A percentile compares a stretch with the other conserved stretches of the same genome.
Evolutionary conservation across 345 rosid genomes (phyloP).

Genomic region (Noccaea bulbosa): DNA sequence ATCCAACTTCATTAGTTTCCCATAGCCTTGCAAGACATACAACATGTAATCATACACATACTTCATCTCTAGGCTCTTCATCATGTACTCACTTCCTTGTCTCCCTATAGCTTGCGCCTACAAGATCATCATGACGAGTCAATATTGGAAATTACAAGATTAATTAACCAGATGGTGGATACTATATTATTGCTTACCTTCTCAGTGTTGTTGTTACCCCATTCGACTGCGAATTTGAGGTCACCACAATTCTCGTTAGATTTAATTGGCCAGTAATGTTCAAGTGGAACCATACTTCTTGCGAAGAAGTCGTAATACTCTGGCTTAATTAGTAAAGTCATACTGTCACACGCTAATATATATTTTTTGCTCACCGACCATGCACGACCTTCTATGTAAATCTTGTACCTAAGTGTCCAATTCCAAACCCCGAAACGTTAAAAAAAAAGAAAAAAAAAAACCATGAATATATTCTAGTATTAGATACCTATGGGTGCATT

Average conservation of each 20-base stretch:
- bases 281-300: conserved; percentile 53
- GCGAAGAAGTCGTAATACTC: conserved; percentile 49
- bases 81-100: conserved; percentile 52
- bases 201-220: conserved; percentile 52
- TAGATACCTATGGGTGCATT: conserved; percentile 58
- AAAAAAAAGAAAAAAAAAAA: neutral
- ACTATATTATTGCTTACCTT: conserved; percentile 33
- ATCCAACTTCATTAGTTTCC: conserved; percentile 54
- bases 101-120: conserved; percentile 61
- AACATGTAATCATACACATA: conserved; percentile 67
- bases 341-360: conserved; percentile 53
- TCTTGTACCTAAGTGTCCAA: conserved; percentile 48
- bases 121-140: neutral
- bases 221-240: conserved; percentile 56
- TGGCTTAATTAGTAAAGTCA: conserved; percentile 47
- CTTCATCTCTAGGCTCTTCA: conserved; percentile 52
- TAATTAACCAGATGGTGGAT: too few species aligned
- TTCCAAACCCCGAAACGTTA: neutral
- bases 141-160: neutral
- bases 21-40: conserved; percentile 53
- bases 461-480: neutral
- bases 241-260: conserved; percentile 45
- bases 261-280: conserved; percentile 60
- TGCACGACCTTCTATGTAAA: conserved; percentile 56
- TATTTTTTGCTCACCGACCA: conserved; percentile 65